Conservation (phyloP, 2,329 filamentous ascomycete genomes). For the Neoascochyta sp. region DNA sequence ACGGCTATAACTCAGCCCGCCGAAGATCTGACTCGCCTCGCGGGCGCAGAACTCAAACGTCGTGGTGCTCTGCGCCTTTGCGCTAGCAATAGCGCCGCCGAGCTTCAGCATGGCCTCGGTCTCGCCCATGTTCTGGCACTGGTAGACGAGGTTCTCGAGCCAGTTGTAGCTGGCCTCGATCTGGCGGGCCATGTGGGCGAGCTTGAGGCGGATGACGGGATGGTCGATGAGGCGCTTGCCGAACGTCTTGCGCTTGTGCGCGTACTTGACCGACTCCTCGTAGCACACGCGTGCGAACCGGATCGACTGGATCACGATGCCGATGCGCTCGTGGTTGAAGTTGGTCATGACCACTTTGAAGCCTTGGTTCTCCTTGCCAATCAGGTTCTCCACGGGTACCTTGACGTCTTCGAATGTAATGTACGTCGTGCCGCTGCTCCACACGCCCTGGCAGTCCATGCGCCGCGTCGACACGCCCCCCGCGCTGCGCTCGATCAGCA, state of each 20-base stretch:
- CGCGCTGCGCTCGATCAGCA: constrained; percentile 82
- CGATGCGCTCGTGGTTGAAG: constrained; percentile 99
- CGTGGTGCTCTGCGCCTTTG: constrained; percentile 90
- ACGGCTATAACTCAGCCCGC: constrained; percentile 84
- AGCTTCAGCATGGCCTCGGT: constrained; percentile 94
- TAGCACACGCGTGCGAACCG: constrained; percentile 96
- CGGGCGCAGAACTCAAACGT: constrained; percentile 98
- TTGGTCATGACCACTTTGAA: constrained; percentile 99
- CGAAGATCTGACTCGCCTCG: constrained; percentile 96
- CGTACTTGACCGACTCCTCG: constrained; percentile 94
- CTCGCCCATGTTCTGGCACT: constrained; percentile 89
- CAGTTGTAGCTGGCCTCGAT: constrained; percentile 97
- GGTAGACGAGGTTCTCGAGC: constrained; percentile 92
- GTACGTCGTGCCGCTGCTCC: constrained; percentile 92
- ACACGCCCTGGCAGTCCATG: constrained; percentile 94
- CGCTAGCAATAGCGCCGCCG: constrained; percentile 84
- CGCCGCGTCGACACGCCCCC: constrained; percentile 87
- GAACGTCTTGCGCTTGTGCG: constrained; percentile 94
- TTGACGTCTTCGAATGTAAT: constrained; percentile 99
- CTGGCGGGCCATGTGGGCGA: constrained; percentile 96
- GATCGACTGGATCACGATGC: constrained; percentile 95
- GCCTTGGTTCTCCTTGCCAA: constrained; percentile 96
- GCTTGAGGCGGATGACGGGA: constrained; percentile 94
- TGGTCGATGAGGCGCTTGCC: constrained; percentile 96
- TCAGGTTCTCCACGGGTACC: constrained; percentile 96